Evolutionary conservation across 139 green algal species (phyloP), one percentile per base, ranked within the genome.

Genomic region (Ostreobium quekettii): DNA sequence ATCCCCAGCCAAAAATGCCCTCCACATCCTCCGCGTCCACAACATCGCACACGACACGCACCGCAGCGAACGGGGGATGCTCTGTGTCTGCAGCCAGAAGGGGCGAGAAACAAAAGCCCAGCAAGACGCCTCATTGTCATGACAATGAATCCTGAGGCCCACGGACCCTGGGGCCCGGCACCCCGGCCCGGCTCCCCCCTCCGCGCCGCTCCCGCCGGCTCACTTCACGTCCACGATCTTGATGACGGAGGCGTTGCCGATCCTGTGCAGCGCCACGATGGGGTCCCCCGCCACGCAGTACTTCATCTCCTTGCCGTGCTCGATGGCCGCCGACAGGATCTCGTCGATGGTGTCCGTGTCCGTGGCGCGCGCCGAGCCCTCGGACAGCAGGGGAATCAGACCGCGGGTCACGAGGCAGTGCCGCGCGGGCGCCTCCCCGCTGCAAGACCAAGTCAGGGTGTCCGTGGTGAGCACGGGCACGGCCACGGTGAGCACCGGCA

Each of bases 211-310:
- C n/a, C n/a, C n/a, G n/a, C n/a, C n/a, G n/a, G n/a, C n/a, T 77
- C 67, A 80, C 48, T 79, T 76, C 38, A 89, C 78, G 69, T 93
- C 85, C 1, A 93, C 80, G 37, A 96, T 89, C 78, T 97, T 97
- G 85, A 97, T 96, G 4, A 97, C 91, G 11, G 91, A 96, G 0
- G 91, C 89, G 63, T 95, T 93, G 57, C 91, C 91, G 63, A 97
- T 97, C 47, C 91, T 79, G 78, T 97, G 91, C 67, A 97, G 78
- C 4, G 91, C 91, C 26, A 97, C 89, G 37, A 97, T 89, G 59
- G 70, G 84, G 74, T 97, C 91, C 19, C 89, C 90, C 46, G 37
- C 73, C 4, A 66, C 71, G 74, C 87, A 93, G 79, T 90, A 93
- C 22, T 74, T 64, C 46, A 79, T 81, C 35, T 76, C 49, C 73